Conservation (phyloP, 805 yeast species). For the Yarrowia porcina region DNA sequence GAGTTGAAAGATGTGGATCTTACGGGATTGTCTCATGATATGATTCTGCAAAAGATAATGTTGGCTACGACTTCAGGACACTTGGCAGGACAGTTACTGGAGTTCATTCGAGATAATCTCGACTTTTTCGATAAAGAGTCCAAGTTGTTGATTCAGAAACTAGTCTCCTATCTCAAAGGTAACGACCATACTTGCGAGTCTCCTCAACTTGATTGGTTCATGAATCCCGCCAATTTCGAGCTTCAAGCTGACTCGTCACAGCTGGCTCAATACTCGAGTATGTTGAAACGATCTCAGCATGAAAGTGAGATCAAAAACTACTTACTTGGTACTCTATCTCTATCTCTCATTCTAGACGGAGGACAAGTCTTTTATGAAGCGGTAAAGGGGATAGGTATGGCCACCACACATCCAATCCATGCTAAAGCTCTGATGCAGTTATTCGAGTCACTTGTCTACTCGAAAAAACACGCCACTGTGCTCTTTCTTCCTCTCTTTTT, state of each 20-base stretch:
- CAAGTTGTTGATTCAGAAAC: not conserved
- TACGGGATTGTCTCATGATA: not conserved
- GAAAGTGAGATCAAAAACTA: slow-evolving; percentile 11
- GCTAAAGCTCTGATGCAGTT: not conserved
- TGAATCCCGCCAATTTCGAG: slow-evolving; percentile 1
- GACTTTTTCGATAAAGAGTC: not conserved
- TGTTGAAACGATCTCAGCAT: not conserved
- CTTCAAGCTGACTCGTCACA: slow-evolving; percentile 5
- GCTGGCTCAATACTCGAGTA: not conserved
- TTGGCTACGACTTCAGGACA: not conserved
- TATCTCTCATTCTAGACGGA: slow-evolving; percentile 10
- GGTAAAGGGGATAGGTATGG: not conserved
- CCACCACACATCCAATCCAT: not conserved
- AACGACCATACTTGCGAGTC: not conserved
- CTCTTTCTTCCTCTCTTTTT: not conserved
- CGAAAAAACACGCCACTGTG: not conserved
- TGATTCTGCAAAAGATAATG: slow-evolving; percentile 6
- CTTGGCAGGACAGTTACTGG: slow-evolving; percentile 1
- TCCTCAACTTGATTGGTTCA: slow-evolving; percentile 9
- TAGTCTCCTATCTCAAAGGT: slow-evolving; percentile 9
- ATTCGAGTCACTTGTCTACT: slow-evolving; percentile 6
- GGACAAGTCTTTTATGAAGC: not conserved
- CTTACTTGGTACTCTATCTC: not conserved
- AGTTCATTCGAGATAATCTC: not conserved
- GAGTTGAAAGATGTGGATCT: not conserved